Evolutionary conservation across 495 filamentous ascomycete genomes (phyloP).

Genomic region (Rusavskia elegans): DNA sequence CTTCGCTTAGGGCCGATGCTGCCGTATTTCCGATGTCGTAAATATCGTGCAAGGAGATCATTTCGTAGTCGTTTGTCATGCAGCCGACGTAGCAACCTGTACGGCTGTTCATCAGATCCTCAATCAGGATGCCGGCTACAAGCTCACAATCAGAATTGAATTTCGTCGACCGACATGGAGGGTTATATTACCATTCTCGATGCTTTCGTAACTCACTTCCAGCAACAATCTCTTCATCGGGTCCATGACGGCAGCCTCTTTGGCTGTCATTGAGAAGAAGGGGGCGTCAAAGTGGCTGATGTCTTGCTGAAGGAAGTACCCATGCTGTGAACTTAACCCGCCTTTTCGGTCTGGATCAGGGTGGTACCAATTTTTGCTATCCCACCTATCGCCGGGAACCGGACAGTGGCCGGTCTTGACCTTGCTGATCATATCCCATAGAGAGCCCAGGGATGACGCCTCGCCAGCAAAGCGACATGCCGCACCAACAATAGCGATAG

Average conservation of each 20-base stretch:
- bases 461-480: slow-evolving; percentile 1
- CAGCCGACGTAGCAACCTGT: slow-evolving; percentile 18
- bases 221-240: slow-evolving; percentile 24
- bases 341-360: not conserved
- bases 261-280: slow-evolving; percentile 37
- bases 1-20: slow-evolving; percentile 18
- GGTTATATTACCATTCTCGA: slow-evolving; percentile 22
- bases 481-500: slow-evolving; percentile 10
- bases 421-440: slow-evolving; percentile 17
- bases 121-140: slow-evolving; percentile 13
- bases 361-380: not conserved
- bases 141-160: not conserved
- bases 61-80: slow-evolving; percentile 21
- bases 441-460: slow-evolving; percentile 5
- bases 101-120: slow-evolving; percentile 22
- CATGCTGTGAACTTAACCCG: not conserved
- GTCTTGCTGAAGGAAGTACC: slow-evolving; percentile 22
- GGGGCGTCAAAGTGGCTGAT: slow-evolving; percentile 19
- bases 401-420: slow-evolving; percentile 2
- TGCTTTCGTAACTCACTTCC: slow-evolving; percentile 31
- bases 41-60: slow-evolving; percentile 15
- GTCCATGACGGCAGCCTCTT: slow-evolving; percentile 24
- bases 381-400: not conserved
- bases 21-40: slow-evolving; percentile 16
- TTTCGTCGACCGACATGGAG: not conserved